phyloP scores from a whole-genome alignment of 257 asterid genomes.

The Thymus quinquecostatus region DNA sequence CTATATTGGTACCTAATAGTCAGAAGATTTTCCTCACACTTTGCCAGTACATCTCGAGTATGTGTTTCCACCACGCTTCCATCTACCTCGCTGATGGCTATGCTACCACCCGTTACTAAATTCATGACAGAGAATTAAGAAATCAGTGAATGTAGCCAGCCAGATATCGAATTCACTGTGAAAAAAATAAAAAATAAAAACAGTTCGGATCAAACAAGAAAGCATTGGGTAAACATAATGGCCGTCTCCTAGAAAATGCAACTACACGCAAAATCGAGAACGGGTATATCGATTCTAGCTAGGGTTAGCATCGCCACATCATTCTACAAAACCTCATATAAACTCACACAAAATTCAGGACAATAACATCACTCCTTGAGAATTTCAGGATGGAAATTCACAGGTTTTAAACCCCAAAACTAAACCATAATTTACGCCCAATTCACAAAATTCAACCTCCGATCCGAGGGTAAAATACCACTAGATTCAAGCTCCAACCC shows the following conservation, averaged over 20 bases:
- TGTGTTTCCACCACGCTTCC: constrained; percentile 57
- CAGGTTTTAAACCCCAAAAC: not conserved
- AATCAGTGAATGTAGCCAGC: not conserved
- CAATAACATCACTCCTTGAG: not conserved
- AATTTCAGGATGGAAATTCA: not conserved
- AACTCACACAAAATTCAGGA: not conserved
- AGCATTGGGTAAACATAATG: constrained; percentile 12
- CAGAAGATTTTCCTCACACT: constrained; percentile 55
- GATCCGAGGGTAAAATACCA: not conserved
- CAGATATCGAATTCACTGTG: not conserved
- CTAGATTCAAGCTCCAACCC: constrained; percentile 26
- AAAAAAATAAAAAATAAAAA: too few species aligned
- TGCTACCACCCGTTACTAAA: constrained; percentile 68
- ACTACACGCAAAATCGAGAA: not conserved
- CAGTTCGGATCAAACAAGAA: not conserved
- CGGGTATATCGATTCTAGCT: not conserved
- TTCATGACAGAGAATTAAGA: constrained; percentile 11
- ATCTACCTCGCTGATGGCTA: constrained; percentile 61
- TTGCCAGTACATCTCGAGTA: constrained; percentile 58
- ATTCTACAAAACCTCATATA: not conserved
- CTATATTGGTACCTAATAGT: constrained; percentile 49
- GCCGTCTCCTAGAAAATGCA: not conserved
- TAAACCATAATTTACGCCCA: not conserved
- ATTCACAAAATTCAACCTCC: constrained; percentile 11
- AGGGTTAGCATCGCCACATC: constrained; percentile 5